Percentiles rank a stretch among this genome's conserved stretches.
phyloP scores from a whole-genome alignment of 805 yeast species.

The Starmerella ratchasimensis region DNA sequence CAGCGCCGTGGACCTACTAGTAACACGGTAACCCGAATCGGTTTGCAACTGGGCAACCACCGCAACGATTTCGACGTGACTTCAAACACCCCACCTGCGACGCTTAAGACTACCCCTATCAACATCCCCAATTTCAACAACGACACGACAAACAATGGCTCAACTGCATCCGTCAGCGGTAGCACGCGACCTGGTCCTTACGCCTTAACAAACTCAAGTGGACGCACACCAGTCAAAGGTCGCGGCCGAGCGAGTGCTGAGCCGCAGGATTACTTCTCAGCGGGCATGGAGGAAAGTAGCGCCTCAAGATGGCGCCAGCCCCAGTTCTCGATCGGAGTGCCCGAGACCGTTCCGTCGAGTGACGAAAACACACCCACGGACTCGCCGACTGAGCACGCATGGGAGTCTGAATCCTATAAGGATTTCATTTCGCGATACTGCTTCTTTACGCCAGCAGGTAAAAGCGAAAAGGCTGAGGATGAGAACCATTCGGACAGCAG shows the following conservation, averaged over 20 bases:
- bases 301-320: too few species aligned
- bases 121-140: neutral
- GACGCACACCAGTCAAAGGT: too few species aligned
- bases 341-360: neutral
- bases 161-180: neutral
- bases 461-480: too few species aligned
- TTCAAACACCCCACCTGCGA: neutral
- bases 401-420: constrained; percentile 29
- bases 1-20: neutral
- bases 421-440: constrained; percentile 30
- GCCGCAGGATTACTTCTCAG: too few species aligned
- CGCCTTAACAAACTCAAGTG: too few species aligned
- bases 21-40: too few species aligned
- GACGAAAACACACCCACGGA: neutral
- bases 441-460: constrained; percentile 24
- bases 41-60: neutral
- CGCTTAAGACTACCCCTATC: neutral
- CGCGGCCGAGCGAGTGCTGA: neutral
- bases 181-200: neutral
- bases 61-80: neutral
- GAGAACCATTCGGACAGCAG: too few species aligned
- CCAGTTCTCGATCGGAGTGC: too few species aligned
- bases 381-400: neutral
- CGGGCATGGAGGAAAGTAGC: neutral
- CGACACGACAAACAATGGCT: too few species aligned